A percentile compares a stretch with the other conserved stretches of the same genome.
Evolutionary conservation across 805 yeast species (phyloP).

Genomic region (Spathaspora passalidarum): DNA sequence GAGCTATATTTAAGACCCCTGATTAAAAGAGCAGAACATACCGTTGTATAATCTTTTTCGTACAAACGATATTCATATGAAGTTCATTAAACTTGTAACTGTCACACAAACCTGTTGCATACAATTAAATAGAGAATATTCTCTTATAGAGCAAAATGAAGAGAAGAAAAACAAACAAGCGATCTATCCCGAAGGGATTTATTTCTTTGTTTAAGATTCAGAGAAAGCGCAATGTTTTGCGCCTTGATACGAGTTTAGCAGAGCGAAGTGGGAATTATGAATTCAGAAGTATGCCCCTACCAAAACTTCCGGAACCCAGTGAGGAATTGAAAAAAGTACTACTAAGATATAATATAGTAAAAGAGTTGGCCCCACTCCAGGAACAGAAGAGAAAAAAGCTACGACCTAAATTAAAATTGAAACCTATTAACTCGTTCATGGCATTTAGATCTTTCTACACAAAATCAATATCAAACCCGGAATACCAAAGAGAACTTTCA

Average conservation of each 20-base stretch:
- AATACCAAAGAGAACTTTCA: slow-evolving; percentile 23
- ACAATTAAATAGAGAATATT: no score
- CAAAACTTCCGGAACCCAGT: slow-evolving; percentile 13
- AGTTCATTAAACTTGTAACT: no score
- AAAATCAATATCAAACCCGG: slow-evolving; percentile 16
- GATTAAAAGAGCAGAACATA: no score
- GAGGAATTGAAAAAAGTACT: slow-evolving; percentile 9
- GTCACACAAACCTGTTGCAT: no score
- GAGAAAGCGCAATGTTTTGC: not conserved
- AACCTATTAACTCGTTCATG: slow-evolving; percentile 25
- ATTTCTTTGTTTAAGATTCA: slow-evolving; percentile 3
- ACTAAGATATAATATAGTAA: slow-evolving; percentile 9
- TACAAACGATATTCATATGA: no score
- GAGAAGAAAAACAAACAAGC: not conserved
- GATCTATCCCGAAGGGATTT: slow-evolving; percentile 3
- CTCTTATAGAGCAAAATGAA: not conserved
- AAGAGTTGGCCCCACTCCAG: not conserved
- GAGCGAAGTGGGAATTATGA: not conserved
- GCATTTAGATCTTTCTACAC: slow-evolving; percentile 29
- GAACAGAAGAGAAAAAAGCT: slow-evolving; percentile 1
- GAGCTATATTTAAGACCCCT: no score
- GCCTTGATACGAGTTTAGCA: not conserved
- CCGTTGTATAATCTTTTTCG: no score
- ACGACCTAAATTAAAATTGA: slow-evolving; percentile 7
- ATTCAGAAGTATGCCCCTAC: slow-evolving; percentile 10